A percentile compares a stretch with the other conserved stretches of the same genome.
These are phyloP conservation scores for Cupressus sempervirens DNA, from an alignment of 75 land plant genomes.

Conservation along the genomic window DNA sequence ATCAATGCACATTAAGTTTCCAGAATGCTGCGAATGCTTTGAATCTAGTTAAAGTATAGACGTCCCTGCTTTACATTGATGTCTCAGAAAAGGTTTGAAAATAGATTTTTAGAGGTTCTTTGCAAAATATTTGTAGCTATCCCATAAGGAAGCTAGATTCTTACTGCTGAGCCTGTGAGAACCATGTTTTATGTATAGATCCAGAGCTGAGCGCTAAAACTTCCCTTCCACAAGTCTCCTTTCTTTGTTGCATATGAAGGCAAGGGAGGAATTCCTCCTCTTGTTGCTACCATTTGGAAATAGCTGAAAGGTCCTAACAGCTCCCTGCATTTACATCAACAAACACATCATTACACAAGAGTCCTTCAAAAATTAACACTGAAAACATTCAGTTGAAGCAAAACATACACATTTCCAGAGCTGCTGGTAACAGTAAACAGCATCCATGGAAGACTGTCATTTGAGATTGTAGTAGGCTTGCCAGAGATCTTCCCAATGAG, in stretches of 20 bases:
- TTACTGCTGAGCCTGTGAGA: too few relatives aligned
- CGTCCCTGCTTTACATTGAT: too few relatives aligned
- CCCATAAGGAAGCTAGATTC: too few relatives aligned
- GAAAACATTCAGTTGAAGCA: not conserved
- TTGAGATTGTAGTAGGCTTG: not conserved
- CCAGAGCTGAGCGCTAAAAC: not conserved
- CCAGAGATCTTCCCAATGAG: constrained; percentile 13
- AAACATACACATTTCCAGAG: constrained; percentile 11
- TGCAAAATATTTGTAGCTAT: too few relatives aligned
- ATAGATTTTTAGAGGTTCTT: too few relatives aligned
- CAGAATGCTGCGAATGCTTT: too few relatives aligned
- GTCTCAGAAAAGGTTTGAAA: too few relatives aligned
- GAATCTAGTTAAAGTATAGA: too few relatives aligned
- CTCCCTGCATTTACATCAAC: not conserved
- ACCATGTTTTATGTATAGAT: not conserved
- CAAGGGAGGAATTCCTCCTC: constrained; percentile 1
- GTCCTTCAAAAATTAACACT: not conserved
- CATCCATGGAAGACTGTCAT: constrained; percentile 16
- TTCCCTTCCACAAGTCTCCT: not conserved
- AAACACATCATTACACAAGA: not conserved
- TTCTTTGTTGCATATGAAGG: not conserved
- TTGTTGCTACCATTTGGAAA: not conserved
- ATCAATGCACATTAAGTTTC: too few relatives aligned
- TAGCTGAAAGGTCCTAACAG: constrained; percentile 2
- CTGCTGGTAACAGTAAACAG: constrained; percentile 10